These are phyloP conservation scores for Ascosphaera aggregata DNA, from an alignment of 2,329 filamentous ascomycete genomes.

Conservation along the genomic window DNA sequence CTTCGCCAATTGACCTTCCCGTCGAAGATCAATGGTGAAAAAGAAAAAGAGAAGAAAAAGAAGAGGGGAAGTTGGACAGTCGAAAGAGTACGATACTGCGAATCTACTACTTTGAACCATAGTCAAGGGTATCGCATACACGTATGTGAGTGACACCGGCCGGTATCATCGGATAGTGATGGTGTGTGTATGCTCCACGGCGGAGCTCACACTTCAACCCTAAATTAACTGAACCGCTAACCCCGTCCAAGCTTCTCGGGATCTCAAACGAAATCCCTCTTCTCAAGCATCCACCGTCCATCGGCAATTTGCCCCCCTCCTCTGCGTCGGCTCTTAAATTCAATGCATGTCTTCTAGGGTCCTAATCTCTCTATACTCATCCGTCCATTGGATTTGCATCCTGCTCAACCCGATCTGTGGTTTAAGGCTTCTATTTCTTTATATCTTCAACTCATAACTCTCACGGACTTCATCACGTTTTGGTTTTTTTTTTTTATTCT, in stretches of 20 bases:
- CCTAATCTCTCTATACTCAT: not conserved
- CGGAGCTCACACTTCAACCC: not conserved
- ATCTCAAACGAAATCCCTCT: not conserved
- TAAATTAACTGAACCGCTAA: conserved; percentile 1
- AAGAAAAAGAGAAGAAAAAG: not conserved
- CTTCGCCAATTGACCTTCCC: too few relatives aligned
- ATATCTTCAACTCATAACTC: too few relatives aligned
- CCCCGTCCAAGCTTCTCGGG: not conserved
- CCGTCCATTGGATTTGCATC: not conserved
- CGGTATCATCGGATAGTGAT: not conserved
- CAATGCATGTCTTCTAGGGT: not conserved
- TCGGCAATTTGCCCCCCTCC: not conserved
- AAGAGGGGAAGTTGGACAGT: not conserved
- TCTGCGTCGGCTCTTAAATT: not conserved
- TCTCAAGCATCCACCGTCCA: not conserved
- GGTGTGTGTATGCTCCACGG: not conserved
- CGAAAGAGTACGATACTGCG: not conserved
- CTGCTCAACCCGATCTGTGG: not conserved
- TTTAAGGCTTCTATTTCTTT: too few relatives aligned
- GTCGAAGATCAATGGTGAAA: not conserved
- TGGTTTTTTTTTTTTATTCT: too few relatives aligned
- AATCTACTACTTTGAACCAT: not conserved
- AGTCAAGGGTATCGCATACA: not conserved
- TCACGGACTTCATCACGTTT: too few relatives aligned
- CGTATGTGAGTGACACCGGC: not conserved